Base-by-base conservation (phyloP, 2,329 filamentous ascomycete species). In the Aspergillus fumigatiaffinis region DNA sequence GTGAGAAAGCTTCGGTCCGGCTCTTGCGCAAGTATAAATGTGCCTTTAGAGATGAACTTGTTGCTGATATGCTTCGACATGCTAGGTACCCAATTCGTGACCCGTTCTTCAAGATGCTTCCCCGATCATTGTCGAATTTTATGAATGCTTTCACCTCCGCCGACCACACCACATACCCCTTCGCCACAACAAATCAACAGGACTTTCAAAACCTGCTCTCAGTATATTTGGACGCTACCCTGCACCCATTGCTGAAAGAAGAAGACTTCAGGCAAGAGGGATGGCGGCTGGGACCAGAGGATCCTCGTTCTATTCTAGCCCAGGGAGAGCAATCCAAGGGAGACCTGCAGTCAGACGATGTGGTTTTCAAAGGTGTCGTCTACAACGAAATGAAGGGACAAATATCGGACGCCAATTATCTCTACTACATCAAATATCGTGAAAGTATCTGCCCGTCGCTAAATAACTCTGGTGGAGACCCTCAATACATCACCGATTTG, bases 311-410 rank as follows among this genome's bases (percentile, higher is more conserved):
- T 50, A 68, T 83, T 54, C 78, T 78, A 56, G 62, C 77, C 61
- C 65, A 77, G 57, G 60, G 76, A 66, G 66, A 77, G 61, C 59
- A 81, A 73, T 60, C 79, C 72, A 67, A 73, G 62, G 82, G 86
- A 55, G 84, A 86, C 69, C 85, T 86, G 72, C 86, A 85, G 61
- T 77, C 96, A 42, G 73, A 75, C 21, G 76, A 77, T 50, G 72
- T 77, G 47, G 90, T 96, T 0, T 97, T 97, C 82, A 97, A 97
- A 78, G 93, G 93, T 26, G 94, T 97, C 1, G 93, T 97, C 0
- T 97, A 97, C 78, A 99, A 99, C 69, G 94, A 99, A 78, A 99
- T 99, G 94, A 99, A 99, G 77, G 94, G 94, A 0, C 92, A 97
- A 71, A 96, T 97, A 87, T 97, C 94, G 2, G 94, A 99, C 73